These are phyloP conservation scores for Histomonas meleagridis DNA, from an alignment of 208 protist genomes.

Conservation along the genomic window DNA sequence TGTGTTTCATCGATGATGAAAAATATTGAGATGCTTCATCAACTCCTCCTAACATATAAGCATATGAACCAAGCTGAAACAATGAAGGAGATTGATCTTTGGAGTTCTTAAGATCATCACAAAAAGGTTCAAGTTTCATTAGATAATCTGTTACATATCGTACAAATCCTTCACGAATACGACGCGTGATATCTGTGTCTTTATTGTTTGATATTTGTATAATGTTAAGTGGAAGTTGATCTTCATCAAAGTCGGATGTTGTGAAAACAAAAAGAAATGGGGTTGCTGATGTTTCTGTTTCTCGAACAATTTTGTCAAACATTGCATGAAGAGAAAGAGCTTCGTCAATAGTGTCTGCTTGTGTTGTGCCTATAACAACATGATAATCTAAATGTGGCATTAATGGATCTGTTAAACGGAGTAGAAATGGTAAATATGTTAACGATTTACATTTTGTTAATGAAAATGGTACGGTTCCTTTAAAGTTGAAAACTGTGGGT, in stretches of 20 bases:
- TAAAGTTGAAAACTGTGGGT: background rate
- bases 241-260: background rate
- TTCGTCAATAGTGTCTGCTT: background rate
- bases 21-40: background rate
- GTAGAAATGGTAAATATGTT: background rate
- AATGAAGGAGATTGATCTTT: background rate
- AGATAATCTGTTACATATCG: background rate
- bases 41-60: background rate
- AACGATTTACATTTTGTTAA: background rate
- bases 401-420: background rate
- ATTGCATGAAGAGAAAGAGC: no score
- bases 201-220: background rate
- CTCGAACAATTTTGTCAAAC: background rate
- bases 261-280: conserved; percentile 23
- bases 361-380: background rate
- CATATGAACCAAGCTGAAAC: background rate
- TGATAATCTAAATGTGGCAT: background rate
- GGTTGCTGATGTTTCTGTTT: background rate
- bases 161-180: background rate
- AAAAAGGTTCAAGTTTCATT: background rate
- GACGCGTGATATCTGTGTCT: background rate
- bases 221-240: background rate
- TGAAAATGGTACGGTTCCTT: background rate
- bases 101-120: background rate
- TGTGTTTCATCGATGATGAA: background rate